A percentile compares a stretch with the other conserved stretches of the same genome.
Conservation (phyloP, 2,329 filamentous ascomycete species). For the Alternaria sp. region DNA sequence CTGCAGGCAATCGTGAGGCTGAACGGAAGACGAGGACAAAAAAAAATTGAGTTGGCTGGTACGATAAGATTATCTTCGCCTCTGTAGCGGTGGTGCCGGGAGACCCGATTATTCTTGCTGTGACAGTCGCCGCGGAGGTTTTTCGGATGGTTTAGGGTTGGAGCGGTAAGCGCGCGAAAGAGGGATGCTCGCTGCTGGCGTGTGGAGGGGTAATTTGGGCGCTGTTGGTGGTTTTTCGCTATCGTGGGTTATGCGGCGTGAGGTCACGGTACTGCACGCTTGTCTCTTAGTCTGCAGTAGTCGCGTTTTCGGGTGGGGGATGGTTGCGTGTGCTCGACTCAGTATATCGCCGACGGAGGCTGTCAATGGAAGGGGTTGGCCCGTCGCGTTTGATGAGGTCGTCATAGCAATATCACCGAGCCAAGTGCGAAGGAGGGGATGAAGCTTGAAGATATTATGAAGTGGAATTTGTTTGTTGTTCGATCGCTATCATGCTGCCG, state of each 20-base stretch:
- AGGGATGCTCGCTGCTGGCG: conserved; percentile 1
- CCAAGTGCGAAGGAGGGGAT: not conserved
- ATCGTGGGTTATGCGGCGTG: conserved; percentile 12
- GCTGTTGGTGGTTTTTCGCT: not conserved
- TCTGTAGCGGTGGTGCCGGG: not conserved
- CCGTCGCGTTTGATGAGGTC: not conserved
- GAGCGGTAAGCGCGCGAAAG: conserved; percentile 16
- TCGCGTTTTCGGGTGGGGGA: conserved; percentile 8
- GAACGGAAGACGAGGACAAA: not conserved
- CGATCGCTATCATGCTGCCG: conserved; percentile 11
- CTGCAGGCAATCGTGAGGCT: conserved; percentile 1
- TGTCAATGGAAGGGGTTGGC: not conserved
- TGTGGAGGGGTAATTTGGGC: conserved; percentile 7
- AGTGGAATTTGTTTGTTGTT: conserved; percentile 8
- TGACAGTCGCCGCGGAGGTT: not conserved
- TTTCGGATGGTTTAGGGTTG: not conserved
- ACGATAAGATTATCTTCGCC: not conserved
- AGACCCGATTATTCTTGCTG: not conserved
- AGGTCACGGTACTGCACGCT: conserved; percentile 13
- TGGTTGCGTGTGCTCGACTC: conserved; percentile 3
- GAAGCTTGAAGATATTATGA: conserved; percentile 3
- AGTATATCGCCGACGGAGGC: not conserved
- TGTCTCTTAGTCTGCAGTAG: conserved; percentile 14
- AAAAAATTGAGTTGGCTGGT: not conserved
- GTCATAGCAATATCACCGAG: not conserved